phyloP scores from a whole-genome alignment of 2,329 filamentous ascomycete genomes.

The Cordyceps militaris region DNA sequence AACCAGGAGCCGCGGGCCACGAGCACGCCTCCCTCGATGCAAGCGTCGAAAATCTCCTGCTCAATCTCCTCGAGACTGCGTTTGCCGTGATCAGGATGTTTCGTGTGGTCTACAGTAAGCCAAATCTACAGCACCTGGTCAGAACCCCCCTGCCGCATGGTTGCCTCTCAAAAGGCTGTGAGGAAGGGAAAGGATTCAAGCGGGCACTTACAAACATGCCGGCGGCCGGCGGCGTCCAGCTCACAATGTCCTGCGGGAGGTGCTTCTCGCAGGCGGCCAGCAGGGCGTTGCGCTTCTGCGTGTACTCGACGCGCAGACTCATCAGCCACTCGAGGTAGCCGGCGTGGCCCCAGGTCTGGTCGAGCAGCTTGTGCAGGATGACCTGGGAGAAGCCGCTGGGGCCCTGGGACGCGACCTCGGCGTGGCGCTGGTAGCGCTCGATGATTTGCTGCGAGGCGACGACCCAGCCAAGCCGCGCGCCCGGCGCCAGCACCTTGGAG shows the following conservation, averaged over 20 bases:
- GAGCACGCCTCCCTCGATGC: constrained; percentile 70
- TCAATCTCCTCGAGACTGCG: constrained; percentile 62
- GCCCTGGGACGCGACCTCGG: constrained; percentile 77
- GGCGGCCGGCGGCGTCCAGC: constrained; percentile 71
- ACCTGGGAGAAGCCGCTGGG: constrained; percentile 80
- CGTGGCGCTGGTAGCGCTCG: constrained; percentile 73
- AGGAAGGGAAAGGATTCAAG: neutral
- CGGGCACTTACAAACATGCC: constrained; percentile 85
- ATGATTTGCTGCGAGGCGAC: constrained; percentile 80
- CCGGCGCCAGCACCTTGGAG: constrained; percentile 83
- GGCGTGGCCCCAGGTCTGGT: constrained; percentile 88
- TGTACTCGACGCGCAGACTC: constrained; percentile 74
- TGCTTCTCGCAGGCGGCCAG: constrained; percentile 72
- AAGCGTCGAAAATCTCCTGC: constrained; percentile 74
- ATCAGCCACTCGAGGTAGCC: constrained; percentile 89
- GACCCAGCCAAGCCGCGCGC: constrained; percentile 79
- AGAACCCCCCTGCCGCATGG: neutral
- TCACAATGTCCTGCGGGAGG: constrained; percentile 66
- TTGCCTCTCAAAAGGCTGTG: neutral
- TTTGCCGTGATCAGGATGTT: constrained; percentile 53
- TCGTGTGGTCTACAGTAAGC: constrained; percentile 60
- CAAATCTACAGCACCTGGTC: constrained; percentile 47
- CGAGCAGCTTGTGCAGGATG: constrained; percentile 79
- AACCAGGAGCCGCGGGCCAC: constrained; percentile 89
- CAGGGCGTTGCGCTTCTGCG: constrained; percentile 67